Conservation (phyloP, 2,329 filamentous ascomycete genomes). For the Helicocarpus griseus region DNA sequence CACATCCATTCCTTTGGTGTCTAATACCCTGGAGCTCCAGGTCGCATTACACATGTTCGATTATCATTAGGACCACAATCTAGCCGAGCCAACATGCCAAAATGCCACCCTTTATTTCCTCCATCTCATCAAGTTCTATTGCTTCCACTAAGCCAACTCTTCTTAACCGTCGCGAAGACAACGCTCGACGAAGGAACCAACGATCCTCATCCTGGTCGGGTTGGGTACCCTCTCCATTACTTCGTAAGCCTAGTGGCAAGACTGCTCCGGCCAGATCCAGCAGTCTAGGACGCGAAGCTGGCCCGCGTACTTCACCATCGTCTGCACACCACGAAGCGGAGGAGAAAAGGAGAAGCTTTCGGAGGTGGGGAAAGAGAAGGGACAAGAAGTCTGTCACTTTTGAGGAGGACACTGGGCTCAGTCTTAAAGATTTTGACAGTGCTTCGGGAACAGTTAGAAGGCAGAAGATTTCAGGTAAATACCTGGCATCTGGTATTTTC, state of each 20-base stretch:
- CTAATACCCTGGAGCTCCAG: background rate
- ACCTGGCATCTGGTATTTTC: background rate
- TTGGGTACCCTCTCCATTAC: slow-evolving; percentile 8
- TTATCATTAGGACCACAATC: background rate
- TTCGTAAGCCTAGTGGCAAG: slow-evolving; percentile 2
- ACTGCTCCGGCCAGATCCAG: background rate
- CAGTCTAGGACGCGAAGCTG: background rate
- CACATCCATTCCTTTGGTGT: background rate
- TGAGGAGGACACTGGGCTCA: slow-evolving; percentile 6
- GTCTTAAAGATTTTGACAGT: slow-evolving; percentile 5
- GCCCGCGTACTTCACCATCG: background rate
- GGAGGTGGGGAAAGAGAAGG: slow-evolving; percentile 1
- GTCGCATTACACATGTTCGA: background rate
- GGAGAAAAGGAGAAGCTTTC: background rate
- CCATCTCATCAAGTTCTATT: slow-evolving; percentile 6
- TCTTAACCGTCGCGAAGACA: slow-evolving; percentile 3
- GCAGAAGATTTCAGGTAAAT: background rate
- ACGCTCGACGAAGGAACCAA: background rate
- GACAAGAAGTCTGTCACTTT: slow-evolving; percentile 11
- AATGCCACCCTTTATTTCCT: slow-evolving; percentile 6
- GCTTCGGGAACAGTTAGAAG: slow-evolving; percentile 12
- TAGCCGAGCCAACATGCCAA: background rate
- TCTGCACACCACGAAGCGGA: background rate
- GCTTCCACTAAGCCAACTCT: slow-evolving; percentile 7
- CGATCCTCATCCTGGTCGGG: slow-evolving; percentile 12